Evolutionary conservation across 805 yeast genomes (phyloP).

Genomic region (Yarrowia hollandica): DNA sequence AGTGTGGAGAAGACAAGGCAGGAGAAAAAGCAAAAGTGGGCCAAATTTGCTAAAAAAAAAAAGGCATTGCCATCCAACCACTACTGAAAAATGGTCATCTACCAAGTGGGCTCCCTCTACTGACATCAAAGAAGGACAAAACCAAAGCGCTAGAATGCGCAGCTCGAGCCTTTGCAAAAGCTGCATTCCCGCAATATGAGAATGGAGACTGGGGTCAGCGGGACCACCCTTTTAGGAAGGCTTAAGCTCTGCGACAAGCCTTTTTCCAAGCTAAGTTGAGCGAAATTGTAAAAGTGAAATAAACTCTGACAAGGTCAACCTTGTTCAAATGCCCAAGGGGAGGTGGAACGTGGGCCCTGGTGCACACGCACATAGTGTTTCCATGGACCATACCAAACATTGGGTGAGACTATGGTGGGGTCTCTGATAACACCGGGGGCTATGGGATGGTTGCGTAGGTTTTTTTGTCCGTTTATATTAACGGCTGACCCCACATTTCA

Average conservation of each 20-base stretch:
- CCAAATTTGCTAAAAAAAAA: too few relatives aligned
- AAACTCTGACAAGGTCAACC: too few relatives aligned
- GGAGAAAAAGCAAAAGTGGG: background rate
- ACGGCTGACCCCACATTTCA: background rate
- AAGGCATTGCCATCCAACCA: too few relatives aligned
- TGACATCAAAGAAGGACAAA: too few relatives aligned
- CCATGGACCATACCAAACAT: background rate
- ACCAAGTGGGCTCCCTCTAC: too few relatives aligned
- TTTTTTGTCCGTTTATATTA: background rate
- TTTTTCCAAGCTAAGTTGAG: constrained; percentile 1
- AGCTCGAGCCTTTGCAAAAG: background rate
- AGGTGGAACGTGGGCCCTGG: constrained; percentile 24
- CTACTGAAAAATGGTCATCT: too few relatives aligned
- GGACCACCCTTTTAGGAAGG: background rate
- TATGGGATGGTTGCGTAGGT: background rate
- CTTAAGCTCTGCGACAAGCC: background rate
- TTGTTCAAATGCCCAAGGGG: background rate
- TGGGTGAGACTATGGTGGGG: constrained; percentile 10
- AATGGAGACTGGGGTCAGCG: constrained; percentile 10
- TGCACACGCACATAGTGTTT: background rate
- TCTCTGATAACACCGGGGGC: background rate
- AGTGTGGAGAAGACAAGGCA: constrained; percentile 13
- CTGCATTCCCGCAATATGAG: background rate
- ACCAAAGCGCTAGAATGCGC: background rate
- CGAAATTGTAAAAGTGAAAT: background rate